Percentiles rank a stretch among this genome's conserved stretches.
These are phyloP conservation scores for Halenospora varia DNA, from an alignment of 495 filamentous ascomycete species.

Conservation along the genomic window DNA sequence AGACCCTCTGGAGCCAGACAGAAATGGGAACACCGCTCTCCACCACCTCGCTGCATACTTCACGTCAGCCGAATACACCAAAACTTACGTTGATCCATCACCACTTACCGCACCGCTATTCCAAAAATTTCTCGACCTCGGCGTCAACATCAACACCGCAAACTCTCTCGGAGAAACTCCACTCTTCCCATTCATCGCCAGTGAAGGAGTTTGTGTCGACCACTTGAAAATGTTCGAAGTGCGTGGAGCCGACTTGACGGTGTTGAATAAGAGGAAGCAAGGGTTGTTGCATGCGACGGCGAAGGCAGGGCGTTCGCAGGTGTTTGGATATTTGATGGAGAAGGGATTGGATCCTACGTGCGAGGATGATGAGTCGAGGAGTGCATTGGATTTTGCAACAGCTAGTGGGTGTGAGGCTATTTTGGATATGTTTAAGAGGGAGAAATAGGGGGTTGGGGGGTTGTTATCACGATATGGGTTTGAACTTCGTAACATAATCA, in stretches of 20 bases:
- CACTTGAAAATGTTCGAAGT: neutral
- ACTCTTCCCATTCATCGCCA: constrained; percentile 18
- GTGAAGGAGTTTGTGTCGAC: neutral
- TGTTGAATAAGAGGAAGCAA: neutral
- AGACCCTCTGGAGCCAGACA: constrained; percentile 13
- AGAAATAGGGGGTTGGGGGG: neutral
- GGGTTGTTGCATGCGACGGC: constrained; percentile 5
- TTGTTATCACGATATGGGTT: too few relatives aligned
- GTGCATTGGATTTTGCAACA: constrained; percentile 10
- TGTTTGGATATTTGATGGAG: constrained; percentile 24
- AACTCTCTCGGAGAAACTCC: constrained; percentile 30
- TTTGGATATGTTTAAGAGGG: constrained; percentile 4
- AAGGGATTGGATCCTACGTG: constrained; percentile 27
- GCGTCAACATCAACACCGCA: constrained; percentile 26
- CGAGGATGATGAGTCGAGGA: constrained; percentile 26
- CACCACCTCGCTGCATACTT: constrained; percentile 13
- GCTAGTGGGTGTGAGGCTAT: constrained; percentile 1
- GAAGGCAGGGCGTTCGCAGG: neutral
- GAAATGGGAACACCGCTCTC: constrained; percentile 23
- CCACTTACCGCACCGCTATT: constrained; percentile 6
- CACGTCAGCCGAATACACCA: neutral
- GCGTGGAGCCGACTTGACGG: constrained; percentile 1
- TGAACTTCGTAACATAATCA: too few relatives aligned
- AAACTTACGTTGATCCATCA: too few relatives aligned
- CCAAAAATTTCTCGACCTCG: constrained; percentile 17